Conservation (phyloP, 768 basidiomycete species). For the Boletus sp. region DNA sequence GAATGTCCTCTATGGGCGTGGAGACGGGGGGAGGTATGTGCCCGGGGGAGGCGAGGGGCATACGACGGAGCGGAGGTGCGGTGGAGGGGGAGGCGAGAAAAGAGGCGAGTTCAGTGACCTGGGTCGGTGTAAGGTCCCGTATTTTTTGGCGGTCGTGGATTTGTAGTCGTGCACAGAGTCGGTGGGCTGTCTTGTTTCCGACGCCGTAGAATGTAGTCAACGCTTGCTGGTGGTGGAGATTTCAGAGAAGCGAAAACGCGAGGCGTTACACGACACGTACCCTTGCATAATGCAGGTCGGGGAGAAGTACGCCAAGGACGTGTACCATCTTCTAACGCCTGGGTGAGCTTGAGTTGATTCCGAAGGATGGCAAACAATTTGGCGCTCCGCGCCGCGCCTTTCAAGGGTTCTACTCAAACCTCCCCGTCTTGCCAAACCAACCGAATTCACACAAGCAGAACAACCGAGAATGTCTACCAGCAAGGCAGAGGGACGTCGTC, state of each 20-base stretch:
- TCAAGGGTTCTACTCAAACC: not conserved
- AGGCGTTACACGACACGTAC: conserved; percentile 42
- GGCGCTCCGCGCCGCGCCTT: conserved; percentile 24
- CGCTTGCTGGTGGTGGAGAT: conserved; percentile 60
- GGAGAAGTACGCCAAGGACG: conserved; percentile 80
- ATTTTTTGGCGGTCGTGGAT: conserved; percentile 86
- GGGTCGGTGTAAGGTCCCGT: conserved; percentile 75
- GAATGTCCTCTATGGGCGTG: conserved; percentile 30
- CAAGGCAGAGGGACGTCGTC: conserved; percentile 80
- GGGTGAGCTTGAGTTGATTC: not conserved
- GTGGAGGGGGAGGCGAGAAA: conserved; percentile 90
- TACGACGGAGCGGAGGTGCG: conserved; percentile 58
- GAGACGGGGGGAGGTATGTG: conserved; percentile 49
- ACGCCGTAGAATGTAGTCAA: conserved; percentile 88
- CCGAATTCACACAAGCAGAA: conserved; percentile 12
- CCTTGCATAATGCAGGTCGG: conserved; percentile 71
- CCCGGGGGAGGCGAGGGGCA: conserved; percentile 58
- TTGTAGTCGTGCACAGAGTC: conserved; percentile 87
- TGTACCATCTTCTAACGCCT: conserved; percentile 58
- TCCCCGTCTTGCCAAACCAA: conserved; percentile 2
- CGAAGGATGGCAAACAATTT: conserved; percentile 9
- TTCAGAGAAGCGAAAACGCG: not conserved
- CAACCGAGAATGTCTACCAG: conserved; percentile 58
- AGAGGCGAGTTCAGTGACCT: conserved; percentile 89
- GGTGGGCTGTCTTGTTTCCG: conserved; percentile 67